A percentile compares a stretch with the other conserved stretches of the same genome.
Conservation (phyloP, 257 asterid genomes). For the Solanum lignicaule region DNA sequence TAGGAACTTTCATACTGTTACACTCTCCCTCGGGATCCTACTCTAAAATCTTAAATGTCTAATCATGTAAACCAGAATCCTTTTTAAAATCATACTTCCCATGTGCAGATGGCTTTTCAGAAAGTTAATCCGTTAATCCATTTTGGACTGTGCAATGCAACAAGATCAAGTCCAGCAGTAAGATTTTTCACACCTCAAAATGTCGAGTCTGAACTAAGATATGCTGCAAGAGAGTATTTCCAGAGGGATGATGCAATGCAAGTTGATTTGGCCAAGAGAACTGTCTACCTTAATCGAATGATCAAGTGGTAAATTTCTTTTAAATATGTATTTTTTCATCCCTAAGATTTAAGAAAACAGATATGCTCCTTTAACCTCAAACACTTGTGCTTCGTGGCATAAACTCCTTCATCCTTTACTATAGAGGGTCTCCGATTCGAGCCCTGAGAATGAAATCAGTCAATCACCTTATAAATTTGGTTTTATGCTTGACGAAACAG, state of each 20-base stretch:
- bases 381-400: background rate
- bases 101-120: constrained; percentile 49
- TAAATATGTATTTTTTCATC: background rate
- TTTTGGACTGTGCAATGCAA: constrained; percentile 73
- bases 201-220: constrained; percentile 56
- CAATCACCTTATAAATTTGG: background rate
- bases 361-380: background rate
- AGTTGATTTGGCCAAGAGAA: constrained; percentile 81
- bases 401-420: background rate
- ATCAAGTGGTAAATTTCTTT: constrained; percentile 57
- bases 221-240: constrained; percentile 69
- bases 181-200: constrained; percentile 50
- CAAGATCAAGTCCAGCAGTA: constrained; percentile 78
- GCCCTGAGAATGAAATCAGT: background rate
- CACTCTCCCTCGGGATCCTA: background rate
- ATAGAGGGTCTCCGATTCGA: background rate
- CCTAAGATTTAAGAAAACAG: background rate
- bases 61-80: background rate
- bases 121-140: constrained; percentile 62
- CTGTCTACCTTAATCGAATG: constrained; percentile 48
- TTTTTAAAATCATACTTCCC: background rate
- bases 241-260: constrained; percentile 65
- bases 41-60: background rate
- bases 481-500: background rate
- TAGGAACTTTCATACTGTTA: background rate